These are phyloP conservation scores for Lodderomyces oxycetoniae DNA, from an alignment of 1,139 yeast species.

Conservation along the genomic window DNA sequence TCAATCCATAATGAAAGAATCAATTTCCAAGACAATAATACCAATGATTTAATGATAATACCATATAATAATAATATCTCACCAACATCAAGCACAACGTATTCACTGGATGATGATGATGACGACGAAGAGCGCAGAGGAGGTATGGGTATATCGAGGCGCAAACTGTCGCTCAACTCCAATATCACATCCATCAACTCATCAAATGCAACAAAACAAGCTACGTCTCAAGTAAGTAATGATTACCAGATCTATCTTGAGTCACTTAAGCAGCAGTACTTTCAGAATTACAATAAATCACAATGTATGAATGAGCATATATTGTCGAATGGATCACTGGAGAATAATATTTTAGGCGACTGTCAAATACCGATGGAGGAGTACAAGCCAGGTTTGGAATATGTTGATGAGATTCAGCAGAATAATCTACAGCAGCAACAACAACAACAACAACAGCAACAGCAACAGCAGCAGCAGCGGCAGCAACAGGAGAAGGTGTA, in stretches of 20 bases:
- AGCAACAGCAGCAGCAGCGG: not conserved
- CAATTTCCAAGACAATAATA: not conserved
- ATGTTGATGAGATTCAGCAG: constrained; percentile 1
- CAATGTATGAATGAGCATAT: constrained; percentile 6
- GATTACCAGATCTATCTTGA: constrained; percentile 21
- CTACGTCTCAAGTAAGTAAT: constrained; percentile 10
- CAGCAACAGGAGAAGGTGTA: not conserved
- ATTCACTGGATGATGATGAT: not conserved
- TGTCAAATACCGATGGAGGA: not conserved
- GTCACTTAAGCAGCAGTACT: constrained; percentile 14
- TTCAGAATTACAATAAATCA: constrained; percentile 12
- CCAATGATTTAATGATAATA: constrained; percentile 18
- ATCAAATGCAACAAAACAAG: constrained; percentile 16
- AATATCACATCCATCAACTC: constrained; percentile 11
- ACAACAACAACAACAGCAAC: constrained; percentile 10
- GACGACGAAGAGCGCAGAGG: not conserved
- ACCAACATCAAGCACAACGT: constrained; percentile 6
- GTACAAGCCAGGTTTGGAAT: constrained; percentile 1
- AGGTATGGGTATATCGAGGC: not conserved
- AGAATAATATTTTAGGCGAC: not conserved
- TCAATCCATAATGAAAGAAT: not conserved
- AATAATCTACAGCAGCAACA: not conserved
- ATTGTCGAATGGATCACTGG: constrained; percentile 1
- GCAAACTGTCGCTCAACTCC: constrained; percentile 9
- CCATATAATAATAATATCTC: constrained; percentile 20